Base-by-base conservation (phyloP, 441 rosid species). In the Aquilaria agallochum region DNA sequence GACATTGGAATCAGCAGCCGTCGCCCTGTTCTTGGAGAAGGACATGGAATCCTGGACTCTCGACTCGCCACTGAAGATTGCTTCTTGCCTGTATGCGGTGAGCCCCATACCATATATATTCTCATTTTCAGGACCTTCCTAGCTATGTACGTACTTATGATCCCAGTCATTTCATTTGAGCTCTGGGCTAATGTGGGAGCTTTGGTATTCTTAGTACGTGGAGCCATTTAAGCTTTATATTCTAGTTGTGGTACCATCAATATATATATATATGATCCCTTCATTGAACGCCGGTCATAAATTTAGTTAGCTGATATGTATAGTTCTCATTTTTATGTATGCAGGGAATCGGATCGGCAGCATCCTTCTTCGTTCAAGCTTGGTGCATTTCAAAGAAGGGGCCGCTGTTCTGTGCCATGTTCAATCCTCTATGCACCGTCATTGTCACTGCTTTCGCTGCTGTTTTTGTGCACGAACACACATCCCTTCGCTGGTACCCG, bases 351-450 rank as follows among this genome's bases (percentile, higher is more conserved):
- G 78, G 54, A 46, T 55, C 68, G 56, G 87, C 82, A 0, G 53
- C 63, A 13, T 70, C 76, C 2, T 79, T 70, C 70, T 78, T 83
- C 31, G 64, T 81, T 64, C 91, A 83, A 74, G 83, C 95, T 31
- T 87, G 91, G 95, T 77, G 85, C 32, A 72, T 88, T 12, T 69
- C 87, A 12, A 31, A 48, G 59, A 69, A 72, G 65, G 95, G 89
- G 50, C 89, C 88, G 32, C 73, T 85, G 32, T 85, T 81, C 81
- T 69, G 80, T 47, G 86, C 88, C 0, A 77, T 85, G 73, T 87
- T 87, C 66, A 79, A 70, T 59, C 89, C 94, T 64, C 74, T 83
- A 20, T 61, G 80, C 67, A 78, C 87, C 1, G 79, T 88, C n/a
- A 78, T 83, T 3, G 80, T 73, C 30, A 66, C 86, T 44, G 44